A percentile compares a stretch with the other conserved stretches of the same genome.
These are phyloP conservation scores for Rusavskia elegans DNA, from an alignment of 495 filamentous ascomycete species.

Conservation along the genomic window DNA sequence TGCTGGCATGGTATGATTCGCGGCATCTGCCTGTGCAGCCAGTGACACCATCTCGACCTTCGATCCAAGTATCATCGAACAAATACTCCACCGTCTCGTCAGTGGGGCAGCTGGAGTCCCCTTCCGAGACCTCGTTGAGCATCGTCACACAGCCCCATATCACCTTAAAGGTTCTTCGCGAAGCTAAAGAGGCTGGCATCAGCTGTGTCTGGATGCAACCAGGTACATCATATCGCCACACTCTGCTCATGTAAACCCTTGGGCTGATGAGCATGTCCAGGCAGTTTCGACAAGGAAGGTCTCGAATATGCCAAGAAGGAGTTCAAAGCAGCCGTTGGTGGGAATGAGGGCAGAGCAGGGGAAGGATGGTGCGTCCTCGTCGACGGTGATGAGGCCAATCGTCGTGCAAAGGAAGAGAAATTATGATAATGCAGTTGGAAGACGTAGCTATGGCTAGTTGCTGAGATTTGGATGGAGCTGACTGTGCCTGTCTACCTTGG, in stretches of 20 bases:
- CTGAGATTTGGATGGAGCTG: too few relatives aligned
- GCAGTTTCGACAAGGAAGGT: constrained; percentile 62
- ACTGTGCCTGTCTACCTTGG: too few relatives aligned
- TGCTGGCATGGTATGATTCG: constrained; percentile 75
- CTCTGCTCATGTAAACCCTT: background rate
- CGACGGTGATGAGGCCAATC: constrained; percentile 47
- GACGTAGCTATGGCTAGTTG: too few relatives aligned
- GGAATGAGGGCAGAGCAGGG: constrained; percentile 43
- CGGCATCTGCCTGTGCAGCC: constrained; percentile 65
- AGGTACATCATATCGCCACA: background rate
- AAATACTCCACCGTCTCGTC: constrained; percentile 49
- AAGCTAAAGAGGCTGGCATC: constrained; percentile 67
- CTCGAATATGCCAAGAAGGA: constrained; percentile 46
- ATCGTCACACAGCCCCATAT: constrained; percentile 75
- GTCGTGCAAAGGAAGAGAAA: background rate
- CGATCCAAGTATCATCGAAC: constrained; percentile 38
- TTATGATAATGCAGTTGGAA: background rate
- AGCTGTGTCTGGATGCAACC: constrained; percentile 84
- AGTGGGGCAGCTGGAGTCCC: constrained; percentile 43
- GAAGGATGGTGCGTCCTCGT: constrained; percentile 91
- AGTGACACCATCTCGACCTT: constrained; percentile 55
- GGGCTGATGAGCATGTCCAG: constrained; percentile 16
- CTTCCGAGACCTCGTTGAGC: constrained; percentile 54
- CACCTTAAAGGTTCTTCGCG: constrained; percentile 53
- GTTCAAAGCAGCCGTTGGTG: constrained; percentile 58